These are phyloP conservation scores for Agroathelia rolfsii DNA, from an alignment of 1,284 basidiomycete species.

Conservation along the genomic window DNA sequence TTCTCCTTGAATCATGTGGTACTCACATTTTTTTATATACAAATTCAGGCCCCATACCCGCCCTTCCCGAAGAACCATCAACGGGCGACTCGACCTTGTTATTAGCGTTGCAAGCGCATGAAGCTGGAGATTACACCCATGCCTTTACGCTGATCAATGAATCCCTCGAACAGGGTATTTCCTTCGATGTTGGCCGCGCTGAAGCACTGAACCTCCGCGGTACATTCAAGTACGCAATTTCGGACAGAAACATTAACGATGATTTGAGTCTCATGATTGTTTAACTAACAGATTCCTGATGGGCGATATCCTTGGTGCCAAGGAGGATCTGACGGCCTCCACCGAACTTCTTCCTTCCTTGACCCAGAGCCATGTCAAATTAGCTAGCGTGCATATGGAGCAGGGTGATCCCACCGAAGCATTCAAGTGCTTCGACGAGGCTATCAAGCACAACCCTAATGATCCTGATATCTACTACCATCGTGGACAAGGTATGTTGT, in stretches of 20 bases:
- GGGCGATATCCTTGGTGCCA: constrained; percentile 78
- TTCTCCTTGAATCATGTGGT: constrained; percentile 3
- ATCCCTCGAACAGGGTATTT: constrained; percentile 82
- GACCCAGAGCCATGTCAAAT: constrained; percentile 93
- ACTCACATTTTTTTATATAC: constrained; percentile 2
- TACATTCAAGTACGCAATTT: constrained; percentile 76
- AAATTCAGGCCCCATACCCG: constrained; percentile 53
- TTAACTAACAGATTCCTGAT: constrained; percentile 78
- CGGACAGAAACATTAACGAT: too few relatives aligned
- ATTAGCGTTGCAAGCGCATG: constrained; percentile 76
- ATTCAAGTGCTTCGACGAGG: constrained; percentile 88
- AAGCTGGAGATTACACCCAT: constrained; percentile 82
- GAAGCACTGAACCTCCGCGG: constrained; percentile 91
- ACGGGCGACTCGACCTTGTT: constrained; percentile 80
- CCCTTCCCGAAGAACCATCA: constrained; percentile 67
- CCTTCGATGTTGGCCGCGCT: constrained; percentile 67
- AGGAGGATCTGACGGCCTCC: constrained; percentile 76
- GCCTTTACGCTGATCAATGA: constrained; percentile 78
- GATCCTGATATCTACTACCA: constrained; percentile 99
- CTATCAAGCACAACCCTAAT: constrained; percentile 72
- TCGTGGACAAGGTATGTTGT: constrained; percentile 77
- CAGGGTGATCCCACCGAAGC: constrained; percentile 74
- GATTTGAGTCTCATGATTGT: too few relatives aligned
- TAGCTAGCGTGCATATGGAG: constrained; percentile 97
- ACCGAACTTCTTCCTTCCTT: constrained; percentile 67